Conservation (phyloP, 1,139 yeast genomes). For the Kurtzmaniella quercitrusa region DNA sequence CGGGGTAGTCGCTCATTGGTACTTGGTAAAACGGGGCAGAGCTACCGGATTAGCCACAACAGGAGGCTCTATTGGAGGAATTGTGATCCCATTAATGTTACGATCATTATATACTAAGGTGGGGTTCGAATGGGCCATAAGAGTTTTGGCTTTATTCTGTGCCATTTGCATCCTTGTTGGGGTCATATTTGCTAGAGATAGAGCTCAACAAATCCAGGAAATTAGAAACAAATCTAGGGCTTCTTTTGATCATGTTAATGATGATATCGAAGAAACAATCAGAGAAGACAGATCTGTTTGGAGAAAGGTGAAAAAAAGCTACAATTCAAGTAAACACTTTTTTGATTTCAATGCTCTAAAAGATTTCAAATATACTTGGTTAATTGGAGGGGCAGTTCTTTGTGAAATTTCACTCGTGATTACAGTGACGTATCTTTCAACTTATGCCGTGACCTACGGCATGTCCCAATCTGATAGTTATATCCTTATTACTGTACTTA, state of each 20-base stretch:
- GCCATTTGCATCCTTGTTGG: constrained; percentile 22
- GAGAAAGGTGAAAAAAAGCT: background rate
- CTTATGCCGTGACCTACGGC: constrained; percentile 53
- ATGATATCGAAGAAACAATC: background rate
- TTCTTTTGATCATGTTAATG: background rate
- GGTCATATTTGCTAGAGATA: constrained; percentile 3
- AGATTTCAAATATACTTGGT: constrained; percentile 23
- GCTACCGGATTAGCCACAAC: constrained; percentile 35
- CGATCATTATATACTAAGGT: constrained; percentile 24
- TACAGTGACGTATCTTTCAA: constrained; percentile 50
- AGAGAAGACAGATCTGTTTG: background rate
- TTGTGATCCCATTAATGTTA: constrained; percentile 31
- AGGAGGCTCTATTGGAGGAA: constrained; percentile 40
- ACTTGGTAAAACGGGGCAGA: constrained; percentile 27
- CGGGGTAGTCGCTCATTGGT: constrained; percentile 40
- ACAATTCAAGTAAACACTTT: constrained; percentile 11
- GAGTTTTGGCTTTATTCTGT: constrained; percentile 31
- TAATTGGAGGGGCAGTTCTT: constrained; percentile 34
- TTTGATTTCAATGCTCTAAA: constrained; percentile 23
- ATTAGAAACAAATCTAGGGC: background rate
- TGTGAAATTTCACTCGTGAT: constrained; percentile 55
- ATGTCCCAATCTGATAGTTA: constrained; percentile 49
- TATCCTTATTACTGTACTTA: constrained; percentile 49
- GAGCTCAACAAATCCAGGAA: background rate
- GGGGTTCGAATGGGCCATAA: constrained; percentile 34